Base-by-base conservation (phyloP, 106 monocot genomes). In the Gastrodia elata region DNA sequence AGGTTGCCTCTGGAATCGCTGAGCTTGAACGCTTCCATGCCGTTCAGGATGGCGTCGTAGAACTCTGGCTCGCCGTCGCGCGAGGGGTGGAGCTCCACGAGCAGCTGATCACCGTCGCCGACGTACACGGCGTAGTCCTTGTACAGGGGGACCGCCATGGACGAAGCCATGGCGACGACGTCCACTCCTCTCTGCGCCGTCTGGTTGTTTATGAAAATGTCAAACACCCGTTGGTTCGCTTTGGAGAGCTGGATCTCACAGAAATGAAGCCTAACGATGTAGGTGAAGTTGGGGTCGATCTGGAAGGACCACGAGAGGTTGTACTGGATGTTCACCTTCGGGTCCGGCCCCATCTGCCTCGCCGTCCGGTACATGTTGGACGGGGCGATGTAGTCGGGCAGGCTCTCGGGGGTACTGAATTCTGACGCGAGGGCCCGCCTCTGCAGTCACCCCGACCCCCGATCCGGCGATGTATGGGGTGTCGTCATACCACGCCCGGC, bases 241-340 rank as follows among this genome's bases (percentile, higher is more conserved):
- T 86, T 88, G 30, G 61, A 70, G 26, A 84, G 25, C 67, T 77
- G 59, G 5, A 87, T 58, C 84, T 97, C 97, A 55, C 97, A 97
- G 68, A 97, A 88, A 42, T 97, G 96, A 72, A 97, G 79, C 73
- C 96, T 82, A 8, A 90, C 86, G 38, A 97, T 15, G 40, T 97
- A 97, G 22, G 87, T 97, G 84, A 87, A 97, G 43, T 90, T 90
- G 2, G 65, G 76, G 33, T 97, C 96, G 0, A 97, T 90, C 61
- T 78, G 78, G 65, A 97, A 86, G 0, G 65, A 71, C 96, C 96
- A 97, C 1, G 92, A 88, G 28, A 97, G 87, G 73, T 97, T 97
- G 71, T 65, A 88, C 81, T 92, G 88, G 55, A 72, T 22, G 82
- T 88, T 90, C 28, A 97, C 69, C 58, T 77, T 38, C 0, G 88